Evolutionary conservation across 2,329 filamentous ascomycete genomes (phyloP).

Genomic region (Penicillium glabrum): DNA sequence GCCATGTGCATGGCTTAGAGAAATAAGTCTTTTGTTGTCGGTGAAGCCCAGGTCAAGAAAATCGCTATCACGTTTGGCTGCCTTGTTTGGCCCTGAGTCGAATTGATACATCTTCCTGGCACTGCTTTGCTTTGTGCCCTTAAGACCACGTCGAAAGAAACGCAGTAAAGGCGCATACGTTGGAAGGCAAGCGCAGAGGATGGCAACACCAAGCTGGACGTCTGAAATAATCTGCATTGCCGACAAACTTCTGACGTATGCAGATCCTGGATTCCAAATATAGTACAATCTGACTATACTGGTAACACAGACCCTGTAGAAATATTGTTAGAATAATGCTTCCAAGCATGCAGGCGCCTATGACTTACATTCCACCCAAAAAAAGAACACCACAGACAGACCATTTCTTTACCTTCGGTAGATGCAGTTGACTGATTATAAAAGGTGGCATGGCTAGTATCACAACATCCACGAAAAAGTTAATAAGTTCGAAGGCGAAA

Average conservation of each 20-base stretch:
- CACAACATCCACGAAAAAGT: not conserved
- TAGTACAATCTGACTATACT: not conserved
- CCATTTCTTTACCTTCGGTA: not conserved
- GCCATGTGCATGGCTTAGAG: no score
- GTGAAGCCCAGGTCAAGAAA: not conserved
- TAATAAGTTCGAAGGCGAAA: not conserved
- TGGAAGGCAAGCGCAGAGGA: not conserved
- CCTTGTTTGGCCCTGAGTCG: not conserved
- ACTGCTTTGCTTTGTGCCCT: not conserved
- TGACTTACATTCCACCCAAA: not conserved
- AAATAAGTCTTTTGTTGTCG: not conserved
- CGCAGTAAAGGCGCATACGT: not conserved
- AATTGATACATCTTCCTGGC: not conserved
- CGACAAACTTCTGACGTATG: not conserved
- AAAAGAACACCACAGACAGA: not conserved
- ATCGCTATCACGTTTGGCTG: not conserved
- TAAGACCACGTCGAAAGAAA: not conserved
- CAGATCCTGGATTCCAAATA: not conserved
- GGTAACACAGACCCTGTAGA: not conserved
- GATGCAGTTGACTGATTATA: not conserved
- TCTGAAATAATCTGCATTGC: not conserved
- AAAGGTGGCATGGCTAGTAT: not conserved
- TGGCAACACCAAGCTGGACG: not conserved
- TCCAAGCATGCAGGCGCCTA: not conserved
- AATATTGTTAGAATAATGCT: not conserved